Evolutionary conservation across 2,329 filamentous ascomycete genomes (phyloP).

Genomic region (Mycosphaerella sp.): DNA sequence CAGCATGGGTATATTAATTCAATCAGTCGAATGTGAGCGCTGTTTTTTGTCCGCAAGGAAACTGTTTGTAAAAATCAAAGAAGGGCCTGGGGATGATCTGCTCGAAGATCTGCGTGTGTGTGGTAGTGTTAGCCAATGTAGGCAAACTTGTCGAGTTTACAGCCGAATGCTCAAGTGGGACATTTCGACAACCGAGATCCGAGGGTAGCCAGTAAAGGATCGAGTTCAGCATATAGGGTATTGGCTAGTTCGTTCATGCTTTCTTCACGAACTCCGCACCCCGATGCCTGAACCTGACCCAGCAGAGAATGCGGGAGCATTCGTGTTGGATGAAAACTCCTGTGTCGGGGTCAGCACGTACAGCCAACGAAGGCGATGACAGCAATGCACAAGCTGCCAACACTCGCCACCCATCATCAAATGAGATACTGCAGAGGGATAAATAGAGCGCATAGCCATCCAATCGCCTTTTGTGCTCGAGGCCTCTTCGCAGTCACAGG

Average conservation of each 20-base stretch:
- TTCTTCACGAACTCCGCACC: neutral
- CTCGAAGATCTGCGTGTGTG: neutral
- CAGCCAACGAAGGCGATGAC: neutral
- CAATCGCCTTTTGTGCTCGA: too few species aligned
- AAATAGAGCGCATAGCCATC: too few species aligned
- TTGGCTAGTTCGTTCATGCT: too few species aligned
- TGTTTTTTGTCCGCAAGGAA: neutral
- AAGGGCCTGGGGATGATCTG: neutral
- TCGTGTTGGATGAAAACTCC: slow-evolving; percentile 18
- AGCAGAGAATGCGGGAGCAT: slow-evolving; percentile 17
- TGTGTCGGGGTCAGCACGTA: slow-evolving; percentile 13
- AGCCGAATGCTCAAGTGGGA: too few species aligned
- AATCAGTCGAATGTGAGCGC: neutral
- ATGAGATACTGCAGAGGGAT: too few species aligned
- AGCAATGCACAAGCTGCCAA: too few species aligned
- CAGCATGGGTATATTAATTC: neutral
- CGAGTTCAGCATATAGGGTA: too few species aligned
- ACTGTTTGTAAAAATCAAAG: neutral
- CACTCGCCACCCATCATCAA: too few species aligned
- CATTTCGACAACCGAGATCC: too few species aligned
- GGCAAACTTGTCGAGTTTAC: neutral
- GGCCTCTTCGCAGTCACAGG: too few species aligned
- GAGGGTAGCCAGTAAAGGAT: too few species aligned
- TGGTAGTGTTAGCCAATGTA: neutral
- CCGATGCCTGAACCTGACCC: slow-evolving; percentile 13